Percentiles rank a stretch among this genome's conserved stretches.
phyloP scores from a whole-genome alignment of 768 basidiomycete species.

The Tephrocybe sp. region DNA sequence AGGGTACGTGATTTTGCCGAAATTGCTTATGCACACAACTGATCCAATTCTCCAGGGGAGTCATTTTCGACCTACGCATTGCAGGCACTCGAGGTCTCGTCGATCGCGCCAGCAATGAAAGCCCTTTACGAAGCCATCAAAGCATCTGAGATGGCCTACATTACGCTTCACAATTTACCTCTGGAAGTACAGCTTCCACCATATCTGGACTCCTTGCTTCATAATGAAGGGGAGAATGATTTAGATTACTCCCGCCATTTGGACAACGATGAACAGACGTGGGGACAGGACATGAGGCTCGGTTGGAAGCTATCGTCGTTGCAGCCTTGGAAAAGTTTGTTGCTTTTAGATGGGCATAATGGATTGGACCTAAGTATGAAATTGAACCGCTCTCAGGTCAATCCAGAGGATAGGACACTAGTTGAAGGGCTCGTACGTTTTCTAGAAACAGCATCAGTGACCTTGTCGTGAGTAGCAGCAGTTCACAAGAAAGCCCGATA shows the following conservation, averaged over 20 bases:
- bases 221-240: slow-evolving; percentile 55
- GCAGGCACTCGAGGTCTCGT: slow-evolving; percentile 63
- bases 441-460: slow-evolving; percentile 70
- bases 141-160: slow-evolving; percentile 70
- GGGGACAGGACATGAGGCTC: slow-evolving; percentile 69
- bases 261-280: slow-evolving; percentile 49
- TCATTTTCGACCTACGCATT: slow-evolving; percentile 54
- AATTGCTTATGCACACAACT: slow-evolving; percentile 1
- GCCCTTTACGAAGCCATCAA: slow-evolving; percentile 79
- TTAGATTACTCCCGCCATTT: slow-evolving; percentile 47
- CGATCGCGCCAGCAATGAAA: slow-evolving; percentile 80
- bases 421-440: slow-evolving; percentile 77
- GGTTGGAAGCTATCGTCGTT: slow-evolving; percentile 77
- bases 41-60: slow-evolving; percentile 42
- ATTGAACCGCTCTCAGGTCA: slow-evolving; percentile 57
- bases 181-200: slow-evolving; percentile 88
- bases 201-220: slow-evolving; percentile 69
- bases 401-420: slow-evolving; percentile 62
- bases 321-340: slow-evolving; percentile 89
- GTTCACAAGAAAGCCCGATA: background rate
- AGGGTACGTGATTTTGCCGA: slow-evolving; percentile 41
- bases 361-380: slow-evolving; percentile 61
- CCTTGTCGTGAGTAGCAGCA: slow-evolving; percentile 61
- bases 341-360: slow-evolving; percentile 66
- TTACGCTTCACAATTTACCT: slow-evolving; percentile 76